phyloP scores from a whole-genome alignment of 1,284 basidiomycete species.

The Heterobasidion occidentale region DNA sequence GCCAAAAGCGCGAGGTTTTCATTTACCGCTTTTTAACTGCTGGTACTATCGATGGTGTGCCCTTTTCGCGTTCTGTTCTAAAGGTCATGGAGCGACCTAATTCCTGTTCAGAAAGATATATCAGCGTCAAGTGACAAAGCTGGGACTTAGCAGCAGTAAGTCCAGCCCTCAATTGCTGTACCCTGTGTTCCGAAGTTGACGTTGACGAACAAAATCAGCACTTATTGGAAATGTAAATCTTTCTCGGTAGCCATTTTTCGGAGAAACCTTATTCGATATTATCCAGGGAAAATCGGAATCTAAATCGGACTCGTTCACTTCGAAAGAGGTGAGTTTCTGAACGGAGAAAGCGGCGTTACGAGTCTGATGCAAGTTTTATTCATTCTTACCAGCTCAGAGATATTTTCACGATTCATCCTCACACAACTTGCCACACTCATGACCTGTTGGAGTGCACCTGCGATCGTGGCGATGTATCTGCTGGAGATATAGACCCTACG shows the following conservation, averaged over 20 bases:
- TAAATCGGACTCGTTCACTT: conserved; percentile 80
- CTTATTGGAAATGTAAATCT: conserved; percentile 53
- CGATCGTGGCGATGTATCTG: conserved; percentile 21
- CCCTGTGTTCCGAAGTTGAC: conserved; percentile 5
- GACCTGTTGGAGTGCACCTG: conserved; percentile 79
- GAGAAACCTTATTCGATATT: conserved; percentile 10
- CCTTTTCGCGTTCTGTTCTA: neutral
- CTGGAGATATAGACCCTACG: conserved; percentile 16
- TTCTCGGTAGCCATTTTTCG: neutral
- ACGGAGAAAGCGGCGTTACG: neutral
- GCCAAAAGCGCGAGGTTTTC: conserved; percentile 87
- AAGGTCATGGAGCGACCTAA: neutral
- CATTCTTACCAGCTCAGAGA: conserved; percentile 62
- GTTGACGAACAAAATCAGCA: conserved; percentile 28
- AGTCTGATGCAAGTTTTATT: neutral
- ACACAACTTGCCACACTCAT: conserved; percentile 87
- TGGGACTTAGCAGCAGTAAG: conserved; percentile 83
- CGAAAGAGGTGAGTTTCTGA: conserved; percentile 66
- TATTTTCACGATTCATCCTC: conserved; percentile 81
- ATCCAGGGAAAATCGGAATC: conserved; percentile 42
- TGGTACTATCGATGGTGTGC: conserved; percentile 67
- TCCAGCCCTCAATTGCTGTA: conserved; percentile 8
- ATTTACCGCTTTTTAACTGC: conserved; percentile 90
- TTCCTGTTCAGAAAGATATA: conserved; percentile 65
- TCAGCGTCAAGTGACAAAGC: conserved; percentile 94